Evolutionary conservation across 163 green algal genomes (phyloP).

Genomic region (Volvox carteri): DNA sequence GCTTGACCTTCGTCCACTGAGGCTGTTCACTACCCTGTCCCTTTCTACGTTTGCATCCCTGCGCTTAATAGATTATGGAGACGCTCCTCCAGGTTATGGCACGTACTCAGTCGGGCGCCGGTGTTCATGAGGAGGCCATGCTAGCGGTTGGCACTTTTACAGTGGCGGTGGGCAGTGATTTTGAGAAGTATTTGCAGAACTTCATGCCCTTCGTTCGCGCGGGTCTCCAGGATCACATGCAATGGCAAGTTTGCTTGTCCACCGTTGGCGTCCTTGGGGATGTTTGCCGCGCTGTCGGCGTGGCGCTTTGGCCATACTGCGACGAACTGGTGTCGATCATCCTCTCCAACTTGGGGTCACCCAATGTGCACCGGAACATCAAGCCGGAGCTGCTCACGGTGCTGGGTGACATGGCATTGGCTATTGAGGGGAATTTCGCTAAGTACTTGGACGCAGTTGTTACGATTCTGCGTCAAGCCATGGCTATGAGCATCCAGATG

Average conservation of each 20-base stretch:
- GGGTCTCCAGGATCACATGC: conserved; percentile 91
- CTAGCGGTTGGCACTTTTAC: conserved; percentile 94
- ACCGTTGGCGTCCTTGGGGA: conserved; percentile 96
- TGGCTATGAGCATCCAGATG: conserved; percentile 77
- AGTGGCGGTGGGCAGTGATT: conserved; percentile 84
- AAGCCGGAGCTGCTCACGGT: conserved; percentile 96
- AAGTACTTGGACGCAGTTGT: conserved; percentile 83
- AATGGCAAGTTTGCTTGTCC: conserved; percentile 90
- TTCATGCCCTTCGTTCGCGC: conserved; percentile 91
- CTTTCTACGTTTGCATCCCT: too few relatives aligned
- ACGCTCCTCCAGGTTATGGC: conserved; percentile 66
- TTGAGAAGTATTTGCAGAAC: conserved; percentile 90
- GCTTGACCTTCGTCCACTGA: too few relatives aligned
- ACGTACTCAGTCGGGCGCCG: conserved; percentile 54
- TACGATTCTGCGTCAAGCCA: conserved; percentile 78
- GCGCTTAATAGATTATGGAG: conserved; percentile 80
- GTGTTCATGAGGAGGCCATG: conserved; percentile 97
- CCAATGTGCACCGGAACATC: conserved; percentile 92
- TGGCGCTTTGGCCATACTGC: conserved; percentile 86
- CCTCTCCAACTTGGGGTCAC: conserved; percentile 80
- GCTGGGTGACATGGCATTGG: conserved; percentile 97
- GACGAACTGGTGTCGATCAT: conserved; percentile 87
- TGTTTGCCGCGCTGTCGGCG: conserved; percentile 89
- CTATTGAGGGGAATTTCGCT: conserved; percentile 89
- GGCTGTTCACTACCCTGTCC: too few relatives aligned